phyloP scores from a whole-genome alignment of 208 protist genomes.

The Leptomonas pyrrhocoris region DNA sequence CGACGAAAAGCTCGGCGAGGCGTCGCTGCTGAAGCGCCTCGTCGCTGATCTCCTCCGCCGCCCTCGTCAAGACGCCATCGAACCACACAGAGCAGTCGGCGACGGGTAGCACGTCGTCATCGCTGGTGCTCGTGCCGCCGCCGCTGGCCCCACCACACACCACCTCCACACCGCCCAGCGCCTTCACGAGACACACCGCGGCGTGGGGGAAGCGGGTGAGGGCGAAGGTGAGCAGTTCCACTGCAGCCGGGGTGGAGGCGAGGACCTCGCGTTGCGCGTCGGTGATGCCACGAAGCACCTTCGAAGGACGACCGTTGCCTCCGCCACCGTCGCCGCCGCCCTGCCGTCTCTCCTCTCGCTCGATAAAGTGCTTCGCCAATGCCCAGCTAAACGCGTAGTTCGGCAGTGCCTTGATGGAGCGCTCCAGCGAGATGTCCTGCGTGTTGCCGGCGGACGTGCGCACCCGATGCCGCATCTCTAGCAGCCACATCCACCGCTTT shows the following conservation, averaged over 20 bases:
- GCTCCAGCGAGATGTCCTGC: constrained; percentile 24
- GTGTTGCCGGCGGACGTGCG: neutral
- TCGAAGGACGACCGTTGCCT: constrained; percentile 35
- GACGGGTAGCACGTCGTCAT: constrained; percentile 12
- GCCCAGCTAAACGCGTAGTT: constrained; percentile 83
- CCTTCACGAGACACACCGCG: constrained; percentile 57
- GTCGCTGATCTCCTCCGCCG: constrained; percentile 4
- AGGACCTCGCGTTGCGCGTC: constrained; percentile 35
- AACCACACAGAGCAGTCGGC: constrained; percentile 23
- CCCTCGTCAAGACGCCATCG: neutral
- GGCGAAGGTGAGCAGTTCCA: constrained; percentile 51
- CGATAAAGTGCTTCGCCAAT: constrained; percentile 73
- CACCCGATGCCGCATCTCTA: constrained; percentile 49
- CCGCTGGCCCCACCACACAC: constrained; percentile 21
- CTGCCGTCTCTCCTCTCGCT: constrained; percentile 44
- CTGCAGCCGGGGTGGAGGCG: constrained; percentile 39
- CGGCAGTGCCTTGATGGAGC: constrained; percentile 49
- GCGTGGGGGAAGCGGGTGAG: constrained; percentile 63
- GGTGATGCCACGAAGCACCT: constrained; percentile 62
- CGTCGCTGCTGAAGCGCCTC: constrained; percentile 22
- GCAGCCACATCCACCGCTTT: constrained; percentile 82
- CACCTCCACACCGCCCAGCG: constrained; percentile 39
- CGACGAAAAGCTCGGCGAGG: constrained; percentile 56
- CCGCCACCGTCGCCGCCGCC: constrained; percentile 1
- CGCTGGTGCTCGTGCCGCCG: neutral